Evolutionary conservation across 495 filamentous ascomycete species (phyloP).

Genomic region (Tuber microsphaerosporum): DNA sequence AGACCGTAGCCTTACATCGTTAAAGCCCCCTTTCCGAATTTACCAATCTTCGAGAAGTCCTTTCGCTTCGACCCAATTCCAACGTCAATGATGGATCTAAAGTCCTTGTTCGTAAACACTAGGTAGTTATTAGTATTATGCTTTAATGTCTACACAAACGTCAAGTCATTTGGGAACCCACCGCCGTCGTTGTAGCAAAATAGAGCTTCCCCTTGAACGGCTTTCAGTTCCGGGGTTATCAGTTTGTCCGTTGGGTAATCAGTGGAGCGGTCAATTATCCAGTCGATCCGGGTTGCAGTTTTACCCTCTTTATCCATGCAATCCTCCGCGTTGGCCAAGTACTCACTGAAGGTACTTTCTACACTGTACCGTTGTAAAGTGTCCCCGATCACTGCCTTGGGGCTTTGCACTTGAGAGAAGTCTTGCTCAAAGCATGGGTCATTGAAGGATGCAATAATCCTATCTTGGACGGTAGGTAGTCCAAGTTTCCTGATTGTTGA

Average conservation of each 20-base stretch:
- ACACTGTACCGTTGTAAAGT: slow-evolving; percentile 44
- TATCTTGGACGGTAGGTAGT: too few species aligned
- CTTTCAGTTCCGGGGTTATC: slow-evolving; percentile 36
- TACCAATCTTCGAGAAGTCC: slow-evolving; percentile 43
- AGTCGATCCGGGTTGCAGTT: slow-evolving; percentile 41
- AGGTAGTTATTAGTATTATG: slow-evolving; percentile 9
- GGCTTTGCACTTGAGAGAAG: slow-evolving; percentile 43
- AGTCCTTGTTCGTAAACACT: slow-evolving; percentile 43
- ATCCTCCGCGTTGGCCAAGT: too few species aligned
- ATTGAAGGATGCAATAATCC: too few species aligned
- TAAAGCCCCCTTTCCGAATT: slow-evolving; percentile 46
- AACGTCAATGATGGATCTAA: slow-evolving; percentile 42
- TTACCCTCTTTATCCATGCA: slow-evolving; percentile 9
- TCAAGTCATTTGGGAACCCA: slow-evolving; percentile 11
- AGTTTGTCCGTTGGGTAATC: slow-evolving; percentile 23
- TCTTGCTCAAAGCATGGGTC: slow-evolving; percentile 44
- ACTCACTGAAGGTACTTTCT: slow-evolving; percentile 46
- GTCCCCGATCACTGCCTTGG: slow-evolving; percentile 42
- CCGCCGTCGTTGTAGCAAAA: slow-evolving; percentile 44
- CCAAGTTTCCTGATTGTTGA: too few species aligned
- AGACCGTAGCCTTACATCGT: slow-evolving; percentile 36
- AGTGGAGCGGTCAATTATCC: slow-evolving; percentile 43
- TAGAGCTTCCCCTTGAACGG: slow-evolving; percentile 44
- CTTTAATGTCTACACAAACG: background rate
- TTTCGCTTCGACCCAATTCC: slow-evolving; percentile 17